Evolutionary conservation across 108 stramenopile genomes (phyloP), one percentile per base, ranked within the genome.

Genomic region (Poteriospumella lacustris): DNA sequence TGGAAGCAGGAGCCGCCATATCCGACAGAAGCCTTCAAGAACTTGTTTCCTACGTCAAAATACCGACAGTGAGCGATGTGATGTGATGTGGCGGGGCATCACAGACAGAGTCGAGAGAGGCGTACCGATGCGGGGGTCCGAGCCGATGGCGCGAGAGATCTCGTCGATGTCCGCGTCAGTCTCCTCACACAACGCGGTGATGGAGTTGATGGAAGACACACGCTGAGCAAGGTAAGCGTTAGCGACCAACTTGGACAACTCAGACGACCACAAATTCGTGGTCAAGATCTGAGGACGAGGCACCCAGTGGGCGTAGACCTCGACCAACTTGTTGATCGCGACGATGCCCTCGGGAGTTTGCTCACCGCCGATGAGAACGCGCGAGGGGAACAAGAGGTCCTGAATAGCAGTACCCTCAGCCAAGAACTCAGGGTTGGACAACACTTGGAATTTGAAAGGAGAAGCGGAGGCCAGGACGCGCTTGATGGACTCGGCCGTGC

Each of bases 181-280:
- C 2, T 92, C 92, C 76, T 99, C 98, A 78, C 98, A 99, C n/a
- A 99, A 85, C 0, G 98, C 98, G 0, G 96, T 96, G 84, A 99
- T 97, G 52, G 95, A 95, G 92, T 99, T 99, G 88, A 99, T 97
- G 72, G 92, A 93, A 47, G 92, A 94, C 38, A 99, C 96, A 36
- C 98, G 90, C 91, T 99, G 98, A 9, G 98, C 98, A 68, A 99
- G 86, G 88, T 97, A 97, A 68, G 98, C 98, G 85, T 98, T 98
- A 78, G 97, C 96, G 24, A 97, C 98, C 79, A 99, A 89, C 88
- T 99, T 99, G 78, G 94, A 94, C 59, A 97, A 88, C 85, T 99
- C 98, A 36, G 96, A 97, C 0, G 96, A 96, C 96, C 96, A 97
- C 52, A 96, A 86, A 85, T 96, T 96, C 42, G 96, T 97, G 58